Evolutionary conservation across 495 filamentous ascomycete species (phyloP).

Genomic region (Margaritispora aquatica): DNA sequence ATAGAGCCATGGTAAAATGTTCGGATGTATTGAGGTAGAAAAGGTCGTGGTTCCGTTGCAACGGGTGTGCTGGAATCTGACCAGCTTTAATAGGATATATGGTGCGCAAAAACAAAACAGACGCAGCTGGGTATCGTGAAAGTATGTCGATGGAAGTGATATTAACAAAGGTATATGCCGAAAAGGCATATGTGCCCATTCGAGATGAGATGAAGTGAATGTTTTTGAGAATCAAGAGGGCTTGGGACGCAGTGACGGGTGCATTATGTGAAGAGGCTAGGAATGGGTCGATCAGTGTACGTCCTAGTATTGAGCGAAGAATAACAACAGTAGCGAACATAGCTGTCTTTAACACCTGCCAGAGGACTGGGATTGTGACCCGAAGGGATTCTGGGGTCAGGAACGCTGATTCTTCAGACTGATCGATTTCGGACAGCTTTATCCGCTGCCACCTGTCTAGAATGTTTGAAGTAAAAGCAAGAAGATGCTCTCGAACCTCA

Average conservation of each 20-base stretch:
- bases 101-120: constrained; percentile 62
- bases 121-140: constrained; percentile 61
- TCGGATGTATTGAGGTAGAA: constrained; percentile 91
- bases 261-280: constrained; percentile 45
- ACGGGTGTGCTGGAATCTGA: constrained; percentile 64
- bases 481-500: constrained; percentile 62
- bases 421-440: constrained; percentile 77
- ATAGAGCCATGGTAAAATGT: constrained; percentile 69
- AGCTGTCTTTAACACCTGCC: constrained; percentile 73
- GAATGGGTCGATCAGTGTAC: constrained; percentile 42
- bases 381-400: constrained; percentile 64
- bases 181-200: constrained; percentile 61
- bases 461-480: constrained; percentile 63
- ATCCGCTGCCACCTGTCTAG: constrained; percentile 78
- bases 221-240: constrained; percentile 72
- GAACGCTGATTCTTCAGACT: constrained; percentile 62
- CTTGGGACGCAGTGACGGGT: constrained; percentile 66
- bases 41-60: constrained; percentile 75
- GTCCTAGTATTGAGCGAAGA: constrained; percentile 64
- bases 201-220: constrained; percentile 84
- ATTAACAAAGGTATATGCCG: constrained; percentile 77
- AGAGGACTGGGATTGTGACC: constrained; percentile 67
- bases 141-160: constrained; percentile 87
- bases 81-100: constrained; percentile 53
- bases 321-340: constrained; percentile 76